Base-by-base conservation (phyloP, 1,139 yeast genomes). In the Taphrina flavorubra region DNA sequence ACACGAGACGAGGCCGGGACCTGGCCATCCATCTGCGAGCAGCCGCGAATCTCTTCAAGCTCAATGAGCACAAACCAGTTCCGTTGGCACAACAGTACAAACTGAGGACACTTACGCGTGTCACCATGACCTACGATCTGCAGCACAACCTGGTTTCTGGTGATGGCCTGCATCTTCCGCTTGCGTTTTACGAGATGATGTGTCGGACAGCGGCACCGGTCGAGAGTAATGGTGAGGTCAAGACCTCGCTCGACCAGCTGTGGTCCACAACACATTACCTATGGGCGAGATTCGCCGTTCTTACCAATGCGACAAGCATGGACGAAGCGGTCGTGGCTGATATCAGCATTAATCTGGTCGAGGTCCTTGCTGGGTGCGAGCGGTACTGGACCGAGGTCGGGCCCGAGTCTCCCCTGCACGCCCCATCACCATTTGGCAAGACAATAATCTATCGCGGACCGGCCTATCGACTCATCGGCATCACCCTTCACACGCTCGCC, bases 71-170 rank as follows among this genome's bases (percentile, higher is more conserved):
- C 44, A 16, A 39, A 1, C 14, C 6, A 5, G n/a, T 56, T 1
- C 10, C 46, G 16, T 14, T 2, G 7, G 25, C 42, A 34, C 42
- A n/a, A 34, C 42, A 34, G 18, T 34, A 34, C 14, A 34, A 37
- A 1, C 11, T 8, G 34, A 11, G 42, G 11, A 37, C 57, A 14
- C 42, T 53, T 16, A 40, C 42, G 8, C 60, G 60, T 6, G 37
- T 56, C 36, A 39, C 47, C 13, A 40, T 39, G 47, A 40, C 37
- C n/a, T 56, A 56, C 16, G 60, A 56, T 20, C 14, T 56, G 47
- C 60, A 56, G 42, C 46, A 40, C 36, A 40, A 20, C 16, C 47
- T 56, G 36, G 36, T 37, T 36, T 6, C 47, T 2, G 60, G 47
- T 1, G 60, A 56, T 6, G 36, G 8, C 13, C 14, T 56, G 11